Conservation (phyloP, 345 rosid species). For the Mallotus nudiflorus region DNA sequence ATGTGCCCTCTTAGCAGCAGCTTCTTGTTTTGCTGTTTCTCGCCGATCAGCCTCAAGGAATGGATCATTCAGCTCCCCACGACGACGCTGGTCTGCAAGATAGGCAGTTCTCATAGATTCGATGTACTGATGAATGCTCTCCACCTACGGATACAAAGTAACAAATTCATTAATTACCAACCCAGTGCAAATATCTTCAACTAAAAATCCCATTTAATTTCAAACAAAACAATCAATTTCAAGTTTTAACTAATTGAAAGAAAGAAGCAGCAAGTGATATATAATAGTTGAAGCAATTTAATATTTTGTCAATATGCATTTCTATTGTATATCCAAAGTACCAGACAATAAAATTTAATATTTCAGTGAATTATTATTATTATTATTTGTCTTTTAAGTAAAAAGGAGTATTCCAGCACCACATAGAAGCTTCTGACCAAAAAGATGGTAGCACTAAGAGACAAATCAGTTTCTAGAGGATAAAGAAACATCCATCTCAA, state of each 20-base stretch:
- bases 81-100: conserved; percentile 83
- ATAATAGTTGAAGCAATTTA: too few relatives aligned
- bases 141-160: conserved; percentile 49
- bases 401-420: background rate
- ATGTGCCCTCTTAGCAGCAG: conserved; percentile 93
- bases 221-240: background rate
- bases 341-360: background rate
- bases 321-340: background rate
- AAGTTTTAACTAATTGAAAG: background rate
- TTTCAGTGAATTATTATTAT: background rate
- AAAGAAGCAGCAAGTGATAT: background rate
- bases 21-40: conserved; percentile 94
- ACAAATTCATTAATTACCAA: conserved; percentile 1
- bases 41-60: conserved; percentile 98
- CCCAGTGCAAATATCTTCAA: conserved; percentile 5
- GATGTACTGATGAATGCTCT: conserved; percentile 85
- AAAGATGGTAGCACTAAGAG: background rate
- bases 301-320: background rate
- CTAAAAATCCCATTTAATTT: background rate
- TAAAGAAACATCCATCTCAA: background rate
- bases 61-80: conserved; percentile 79
- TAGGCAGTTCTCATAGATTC: conserved; percentile 87
- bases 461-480: background rate
- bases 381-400: background rate
- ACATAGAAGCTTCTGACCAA: background rate